Percentiles rank a stretch among this genome's conserved stretches.
Conservation (phyloP, 2,329 filamentous ascomycete genomes). For the Botrytis tulipae region DNA sequence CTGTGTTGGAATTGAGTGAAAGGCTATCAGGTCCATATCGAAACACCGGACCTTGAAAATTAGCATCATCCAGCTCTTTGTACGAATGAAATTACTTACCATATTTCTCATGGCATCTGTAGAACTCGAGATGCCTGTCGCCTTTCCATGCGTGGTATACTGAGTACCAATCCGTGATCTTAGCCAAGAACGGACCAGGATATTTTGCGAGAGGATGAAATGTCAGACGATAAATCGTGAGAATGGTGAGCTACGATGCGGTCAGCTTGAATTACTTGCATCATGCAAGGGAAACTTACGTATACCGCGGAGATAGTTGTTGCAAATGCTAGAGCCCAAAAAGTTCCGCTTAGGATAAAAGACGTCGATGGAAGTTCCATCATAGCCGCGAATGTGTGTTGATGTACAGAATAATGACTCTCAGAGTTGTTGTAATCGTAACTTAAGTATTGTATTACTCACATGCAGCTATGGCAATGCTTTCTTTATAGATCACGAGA, state of each 20-base stretch:
- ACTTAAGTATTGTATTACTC: background rate
- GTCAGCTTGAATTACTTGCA: background rate
- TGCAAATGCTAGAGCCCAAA: background rate
- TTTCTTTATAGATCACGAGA: background rate
- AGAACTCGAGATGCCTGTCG: conserved; percentile 41
- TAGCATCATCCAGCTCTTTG: background rate
- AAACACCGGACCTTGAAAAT: conserved; percentile 55
- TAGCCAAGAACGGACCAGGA: conserved; percentile 40
- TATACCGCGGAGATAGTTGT: conserved; percentile 2
- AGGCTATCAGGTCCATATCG: conserved; percentile 76
- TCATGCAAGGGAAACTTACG: conserved; percentile 17
- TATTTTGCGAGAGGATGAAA: conserved; percentile 41
- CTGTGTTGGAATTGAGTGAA: conserved; percentile 70
- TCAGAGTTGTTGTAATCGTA: background rate
- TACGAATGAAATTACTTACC: conserved; percentile 29
- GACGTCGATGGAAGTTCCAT: background rate
- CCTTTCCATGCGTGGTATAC: conserved; percentile 41
- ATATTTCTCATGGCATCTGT: conserved; percentile 40
- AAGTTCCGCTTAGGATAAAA: background rate
- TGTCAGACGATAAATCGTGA: conserved; percentile 43
- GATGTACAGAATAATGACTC: background rate
- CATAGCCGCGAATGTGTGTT: background rate
- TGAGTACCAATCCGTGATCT: conserved; percentile 38
- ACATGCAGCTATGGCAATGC: background rate
- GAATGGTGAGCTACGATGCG: conserved; percentile 14